These are phyloP conservation scores for Angomonas deanei DNA, from an alignment of 208 protist species.

Conservation along the genomic window DNA sequence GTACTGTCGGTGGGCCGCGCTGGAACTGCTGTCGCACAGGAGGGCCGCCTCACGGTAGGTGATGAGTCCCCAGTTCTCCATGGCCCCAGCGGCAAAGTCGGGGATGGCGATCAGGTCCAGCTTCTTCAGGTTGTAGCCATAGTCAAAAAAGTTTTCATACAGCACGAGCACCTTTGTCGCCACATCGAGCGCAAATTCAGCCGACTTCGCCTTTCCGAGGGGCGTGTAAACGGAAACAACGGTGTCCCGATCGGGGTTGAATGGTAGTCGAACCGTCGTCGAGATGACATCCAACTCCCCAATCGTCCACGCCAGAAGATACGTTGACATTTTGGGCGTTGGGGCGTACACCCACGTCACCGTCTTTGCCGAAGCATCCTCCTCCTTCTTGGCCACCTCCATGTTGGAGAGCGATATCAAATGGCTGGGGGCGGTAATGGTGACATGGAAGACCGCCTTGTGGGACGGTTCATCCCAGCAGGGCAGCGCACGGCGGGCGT, in stretches of 20 bases:
- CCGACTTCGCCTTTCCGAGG: conserved; percentile 34
- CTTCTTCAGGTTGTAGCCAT: conserved; percentile 92
- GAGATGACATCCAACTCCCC: conserved; percentile 74
- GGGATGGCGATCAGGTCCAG: conserved; percentile 94
- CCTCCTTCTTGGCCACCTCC: conserved; percentile 8
- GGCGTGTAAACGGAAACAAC: conserved; percentile 48
- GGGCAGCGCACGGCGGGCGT: conserved; percentile 89
- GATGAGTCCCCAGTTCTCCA: conserved; percentile 98
- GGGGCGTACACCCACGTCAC: conserved; percentile 57
- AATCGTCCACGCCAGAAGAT: conserved; percentile 94
- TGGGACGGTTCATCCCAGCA: conserved; percentile 95
- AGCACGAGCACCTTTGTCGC: conserved; percentile 54
- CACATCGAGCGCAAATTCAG: conserved; percentile 77
- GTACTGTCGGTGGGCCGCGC: conserved; percentile 31
- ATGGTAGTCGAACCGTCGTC: conserved; percentile 8
- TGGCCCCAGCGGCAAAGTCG: conserved; percentile 93
- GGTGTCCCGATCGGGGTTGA: conserved; percentile 9
- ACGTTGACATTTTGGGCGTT: conserved; percentile 92
- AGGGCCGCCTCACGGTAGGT: conserved; percentile 91
- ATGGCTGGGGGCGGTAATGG: conserved; percentile 62
- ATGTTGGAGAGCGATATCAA: conserved; percentile 85
- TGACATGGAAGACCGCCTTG: conserved; percentile 93
- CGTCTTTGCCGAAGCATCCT: conserved; percentile 10
- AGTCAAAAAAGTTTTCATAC: conserved; percentile 82
- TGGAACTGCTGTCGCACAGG: conserved; percentile 48